Evolutionary conservation across 169 alveolate species (phyloP).

Genomic region (Eimeria mitis): DNA sequence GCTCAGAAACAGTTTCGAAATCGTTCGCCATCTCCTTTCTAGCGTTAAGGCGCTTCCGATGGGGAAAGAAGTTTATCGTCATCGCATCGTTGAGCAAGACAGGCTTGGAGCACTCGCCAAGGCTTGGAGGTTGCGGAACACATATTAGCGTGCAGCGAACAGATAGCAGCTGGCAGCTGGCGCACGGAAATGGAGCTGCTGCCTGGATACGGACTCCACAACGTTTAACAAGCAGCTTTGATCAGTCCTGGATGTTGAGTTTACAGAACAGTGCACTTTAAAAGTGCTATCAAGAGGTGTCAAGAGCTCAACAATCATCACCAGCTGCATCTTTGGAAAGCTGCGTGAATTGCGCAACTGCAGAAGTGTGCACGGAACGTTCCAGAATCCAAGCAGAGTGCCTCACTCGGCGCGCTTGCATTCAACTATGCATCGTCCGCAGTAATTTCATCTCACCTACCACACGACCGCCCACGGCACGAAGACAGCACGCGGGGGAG

Average conservation of each 20-base stretch:
- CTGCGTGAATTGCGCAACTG: not conserved
- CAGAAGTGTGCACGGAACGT: constrained; percentile 29
- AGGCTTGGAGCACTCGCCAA: not conserved
- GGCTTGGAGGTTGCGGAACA: too few relatives aligned
- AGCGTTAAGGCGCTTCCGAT: constrained; percentile 52
- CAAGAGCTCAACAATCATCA: constrained; percentile 61
- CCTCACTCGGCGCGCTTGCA: constrained; percentile 3
- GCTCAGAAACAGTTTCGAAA: constrained; percentile 40
- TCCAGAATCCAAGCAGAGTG: constrained; percentile 62
- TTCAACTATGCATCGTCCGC: constrained; percentile 65
- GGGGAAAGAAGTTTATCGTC: constrained; percentile 59
- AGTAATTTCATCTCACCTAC: constrained; percentile 16
- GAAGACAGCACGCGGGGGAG: constrained; percentile 39
- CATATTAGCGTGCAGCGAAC: too few relatives aligned
- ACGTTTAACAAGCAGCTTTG: not conserved
- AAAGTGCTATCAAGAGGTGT: constrained; percentile 62
- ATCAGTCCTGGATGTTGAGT: not conserved
- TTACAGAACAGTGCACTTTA: constrained; percentile 24
- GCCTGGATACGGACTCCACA: too few relatives aligned
- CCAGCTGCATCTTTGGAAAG: not conserved
- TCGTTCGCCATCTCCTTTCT: constrained; percentile 62
- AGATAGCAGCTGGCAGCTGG: not conserved
- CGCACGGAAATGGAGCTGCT: not conserved
- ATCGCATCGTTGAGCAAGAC: not conserved
- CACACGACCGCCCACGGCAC: constrained; percentile 71